Percentiles rank a stretch among this genome's conserved stretches.
Evolutionary conservation across 768 basidiomycete genomes (phyloP).

Genomic region (Tubosaeta brunneosetosa): DNA sequence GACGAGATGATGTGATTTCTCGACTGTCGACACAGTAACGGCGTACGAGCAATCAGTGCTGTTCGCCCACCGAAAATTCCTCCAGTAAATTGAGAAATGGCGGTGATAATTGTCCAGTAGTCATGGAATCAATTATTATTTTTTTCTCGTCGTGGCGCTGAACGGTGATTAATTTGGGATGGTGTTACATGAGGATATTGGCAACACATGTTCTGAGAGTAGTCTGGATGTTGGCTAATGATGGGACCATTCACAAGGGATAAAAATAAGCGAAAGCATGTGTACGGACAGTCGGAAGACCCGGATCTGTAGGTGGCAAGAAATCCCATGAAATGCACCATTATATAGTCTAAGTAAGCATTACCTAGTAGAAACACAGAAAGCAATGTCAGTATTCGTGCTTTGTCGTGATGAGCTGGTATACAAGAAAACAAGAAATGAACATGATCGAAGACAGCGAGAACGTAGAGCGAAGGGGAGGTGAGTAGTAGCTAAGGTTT

Average conservation of each 20-base stretch:
- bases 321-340: constrained; percentile 24
- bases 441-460: constrained; percentile 23
- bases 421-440: constrained; percentile 35
- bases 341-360: constrained; percentile 34
- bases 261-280: constrained; percentile 30
- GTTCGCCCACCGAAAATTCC: constrained; percentile 22
- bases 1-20: constrained; percentile 11
- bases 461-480: constrained; percentile 4
- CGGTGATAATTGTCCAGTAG: constrained; percentile 12
- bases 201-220: constrained; percentile 23
- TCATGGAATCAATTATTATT: constrained; percentile 20
- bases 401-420: constrained; percentile 30
- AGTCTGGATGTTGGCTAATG: constrained; percentile 13
- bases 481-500: constrained; percentile 21
- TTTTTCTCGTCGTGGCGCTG: constrained; percentile 18
- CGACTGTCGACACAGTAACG: constrained; percentile 27
- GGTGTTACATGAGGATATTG: constrained; percentile 30
- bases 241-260: constrained; percentile 27
- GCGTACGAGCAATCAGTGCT: constrained; percentile 25
- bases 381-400: constrained; percentile 34
- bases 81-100: constrained; percentile 21
- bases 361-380: constrained; percentile 33
- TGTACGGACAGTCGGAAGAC: constrained; percentile 12
- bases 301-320: constrained; percentile 11
- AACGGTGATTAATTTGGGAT: constrained; percentile 34